Base-by-base conservation (phyloP, 228 moss, liverwort and hornwort species). In the Sphagnum fallax region DNA sequence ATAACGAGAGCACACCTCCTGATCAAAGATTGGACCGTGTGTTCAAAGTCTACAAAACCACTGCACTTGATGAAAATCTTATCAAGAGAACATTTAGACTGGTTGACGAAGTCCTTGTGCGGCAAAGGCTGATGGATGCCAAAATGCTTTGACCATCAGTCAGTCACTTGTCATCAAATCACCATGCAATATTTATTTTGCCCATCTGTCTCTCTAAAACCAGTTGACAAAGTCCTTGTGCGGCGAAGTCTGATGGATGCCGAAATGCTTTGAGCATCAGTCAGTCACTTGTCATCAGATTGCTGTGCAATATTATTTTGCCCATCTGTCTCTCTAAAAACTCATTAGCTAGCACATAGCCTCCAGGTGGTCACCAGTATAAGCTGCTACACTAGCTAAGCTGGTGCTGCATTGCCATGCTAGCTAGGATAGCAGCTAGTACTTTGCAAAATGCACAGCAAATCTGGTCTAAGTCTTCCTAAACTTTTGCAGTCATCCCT, bases 1-100 rank as follows among this genome's bases (percentile, higher is more conserved):
- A 79, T 58, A 32, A 68, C 67, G 73, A 70, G 49, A 82, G 80
- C 68, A 78, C 78, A 50, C 79, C 71, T 49, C 61, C 77, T 6
- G 60, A 74, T 49, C 58, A 61, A 16, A 82, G 82, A 49, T 71
- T 84, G 5, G 65, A 78, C 65, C 76, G 84, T 51, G 84, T 84
- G 5, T 88, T 88, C 62, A 79, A 78, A 52, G 74, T 88, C 8
- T 88, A 88, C 72, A 75, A 82, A 77, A 88, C 88, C 14, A 88
- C 88, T 14, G 88, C 88, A 16, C 77, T 88, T 0, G 88, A 88
- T 62, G 73, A 80, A 61, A 69, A 75, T 15, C 72, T 88, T 9
- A 82, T 88, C 8, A 80, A 80, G 74, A 75, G 78, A 53, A 88
- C 88, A 15, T 88, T 88, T 78, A 76, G 73, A 57, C 71, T 88